These are phyloP conservation scores for Lipomyces japonicus DNA, from an alignment of 805 yeast genomes.

Conservation along the genomic window DNA sequence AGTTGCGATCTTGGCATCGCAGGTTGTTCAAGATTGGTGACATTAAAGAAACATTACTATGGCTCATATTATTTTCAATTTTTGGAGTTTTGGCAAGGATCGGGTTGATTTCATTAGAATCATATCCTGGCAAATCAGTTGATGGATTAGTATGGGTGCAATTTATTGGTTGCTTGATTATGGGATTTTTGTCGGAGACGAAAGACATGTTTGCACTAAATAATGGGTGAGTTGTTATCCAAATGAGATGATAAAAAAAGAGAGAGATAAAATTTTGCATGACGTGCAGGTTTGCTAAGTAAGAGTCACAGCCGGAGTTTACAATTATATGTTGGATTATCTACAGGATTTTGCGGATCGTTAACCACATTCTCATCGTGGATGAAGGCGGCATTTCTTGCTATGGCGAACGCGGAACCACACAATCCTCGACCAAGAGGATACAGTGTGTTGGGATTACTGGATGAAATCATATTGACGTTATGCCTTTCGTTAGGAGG, in stretches of 20 bases:
- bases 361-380: conserved; percentile 33
- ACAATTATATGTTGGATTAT: conserved; percentile 25
- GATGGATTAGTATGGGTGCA: conserved; percentile 30
- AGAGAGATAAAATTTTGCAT: no score
- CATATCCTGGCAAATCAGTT: conserved; percentile 24
- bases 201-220: conserved; percentile 14
- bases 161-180: conserved; percentile 30
- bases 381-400: conserved; percentile 29
- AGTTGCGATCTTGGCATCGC: not conserved
- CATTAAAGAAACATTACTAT: conserved; percentile 9
- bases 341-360: conserved; percentile 34
- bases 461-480: conserved; percentile 27
- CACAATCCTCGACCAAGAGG: conserved; percentile 24
- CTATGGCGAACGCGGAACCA: conserved; percentile 26
- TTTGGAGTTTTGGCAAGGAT: conserved; percentile 31
- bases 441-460: conserved; percentile 24
- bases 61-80: conserved; percentile 28
- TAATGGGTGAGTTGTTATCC: conserved; percentile 4
- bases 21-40: not conserved
- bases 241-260: not conserved
- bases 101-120: conserved; percentile 27
- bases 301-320: conserved; percentile 1
- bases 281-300: not conserved
- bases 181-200: conserved; percentile 26
- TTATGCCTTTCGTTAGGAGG: conserved; percentile 26